Evolutionary conservation across 2,329 filamentous ascomycete species (phyloP).

Genomic region (Exophiala phaeomuriformis): DNA sequence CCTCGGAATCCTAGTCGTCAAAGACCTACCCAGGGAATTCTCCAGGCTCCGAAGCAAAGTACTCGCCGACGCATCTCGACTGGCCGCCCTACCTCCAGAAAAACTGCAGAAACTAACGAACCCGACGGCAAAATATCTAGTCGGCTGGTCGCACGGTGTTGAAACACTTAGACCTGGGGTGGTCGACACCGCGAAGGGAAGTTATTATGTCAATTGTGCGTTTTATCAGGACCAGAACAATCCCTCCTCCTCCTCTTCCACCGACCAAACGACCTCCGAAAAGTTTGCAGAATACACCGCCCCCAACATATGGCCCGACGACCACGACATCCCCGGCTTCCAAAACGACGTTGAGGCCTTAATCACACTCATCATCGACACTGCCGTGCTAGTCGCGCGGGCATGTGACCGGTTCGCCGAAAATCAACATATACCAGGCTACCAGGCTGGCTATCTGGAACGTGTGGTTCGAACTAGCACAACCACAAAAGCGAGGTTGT

Average conservation of each 20-base stretch:
- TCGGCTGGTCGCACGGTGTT: slow-evolving; percentile 59
- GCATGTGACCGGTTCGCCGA: slow-evolving; percentile 82
- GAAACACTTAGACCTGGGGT: slow-evolving; percentile 55
- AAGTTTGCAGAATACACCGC: slow-evolving; percentile 81
- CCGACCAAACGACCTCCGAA: too few species aligned
- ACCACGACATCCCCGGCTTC: slow-evolving; percentile 64
- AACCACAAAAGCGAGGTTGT: slow-evolving; percentile 80
- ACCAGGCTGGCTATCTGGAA: slow-evolving; percentile 73
- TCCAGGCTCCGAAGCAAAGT: slow-evolving; percentile 62
- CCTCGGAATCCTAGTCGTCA: slow-evolving; percentile 88
- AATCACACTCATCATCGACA: slow-evolving; percentile 80
- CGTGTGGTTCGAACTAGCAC: slow-evolving; percentile 76
- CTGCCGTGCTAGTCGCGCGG: slow-evolving; percentile 77
- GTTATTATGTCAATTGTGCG: slow-evolving; percentile 57
- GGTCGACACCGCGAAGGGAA: slow-evolving; percentile 57
- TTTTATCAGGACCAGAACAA: slow-evolving; percentile 40
- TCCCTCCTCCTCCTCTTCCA: too few species aligned
- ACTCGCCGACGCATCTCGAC: slow-evolving; percentile 79
- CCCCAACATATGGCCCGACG: slow-evolving; percentile 75
- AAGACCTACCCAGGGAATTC: slow-evolving; percentile 69
- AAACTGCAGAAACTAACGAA: slow-evolving; percentile 53
- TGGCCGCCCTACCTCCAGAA: slow-evolving; percentile 67
- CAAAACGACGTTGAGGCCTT: slow-evolving; percentile 63
- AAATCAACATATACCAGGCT: slow-evolving; percentile 63
- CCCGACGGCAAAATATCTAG: slow-evolving; percentile 50